Percentiles rank a stretch among this genome's conserved stretches.
Evolutionary conservation across 2,329 filamentous ascomycete genomes (phyloP).

Genomic region (Delphinella strobiligena): DNA sequence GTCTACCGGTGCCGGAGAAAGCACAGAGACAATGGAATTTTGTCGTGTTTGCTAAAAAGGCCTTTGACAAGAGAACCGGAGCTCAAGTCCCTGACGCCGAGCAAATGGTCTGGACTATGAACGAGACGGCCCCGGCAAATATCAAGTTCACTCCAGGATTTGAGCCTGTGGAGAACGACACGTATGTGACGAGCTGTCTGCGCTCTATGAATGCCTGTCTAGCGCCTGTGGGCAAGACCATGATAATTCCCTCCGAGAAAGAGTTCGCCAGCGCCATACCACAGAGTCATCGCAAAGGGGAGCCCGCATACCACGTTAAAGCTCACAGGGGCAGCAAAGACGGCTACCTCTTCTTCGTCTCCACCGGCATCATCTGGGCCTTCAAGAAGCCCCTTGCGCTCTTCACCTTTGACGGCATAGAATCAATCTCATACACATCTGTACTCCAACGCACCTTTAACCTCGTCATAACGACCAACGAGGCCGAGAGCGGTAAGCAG

Average conservation of each 20-base stretch:
- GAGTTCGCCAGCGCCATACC: conserved; percentile 49
- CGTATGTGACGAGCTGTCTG: conserved; percentile 31
- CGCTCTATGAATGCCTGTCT: conserved; percentile 39
- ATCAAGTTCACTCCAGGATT: conserved; percentile 18
- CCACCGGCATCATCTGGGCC: conserved; percentile 49
- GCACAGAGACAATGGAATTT: conserved; percentile 52
- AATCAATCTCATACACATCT: conserved; percentile 50
- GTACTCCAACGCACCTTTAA: conserved; percentile 56
- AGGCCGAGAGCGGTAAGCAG: conserved; percentile 19
- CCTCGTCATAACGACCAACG: conserved; percentile 38
- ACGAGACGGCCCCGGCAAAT: conserved; percentile 39
- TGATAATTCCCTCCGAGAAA: conserved; percentile 41
- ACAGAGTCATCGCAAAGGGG: conserved; percentile 49
- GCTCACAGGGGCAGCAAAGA: conserved; percentile 54
- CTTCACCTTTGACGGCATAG: conserved; percentile 48
- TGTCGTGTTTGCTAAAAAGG: conserved; percentile 43
- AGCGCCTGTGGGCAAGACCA: conserved; percentile 30
- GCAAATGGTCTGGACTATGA: conserved; percentile 48
- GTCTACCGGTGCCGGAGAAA: conserved; percentile 53
- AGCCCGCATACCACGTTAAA: conserved; percentile 53
- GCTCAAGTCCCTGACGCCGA: conserved; percentile 30
- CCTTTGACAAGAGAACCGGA: conserved; percentile 32
- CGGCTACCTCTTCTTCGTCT: conserved; percentile 52
- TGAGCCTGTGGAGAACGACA: conserved; percentile 26
- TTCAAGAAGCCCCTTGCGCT: conserved; percentile 55